phyloP scores from a whole-genome alignment of 1,284 basidiomycete genomes.

The Ustilago esculenta region DNA sequence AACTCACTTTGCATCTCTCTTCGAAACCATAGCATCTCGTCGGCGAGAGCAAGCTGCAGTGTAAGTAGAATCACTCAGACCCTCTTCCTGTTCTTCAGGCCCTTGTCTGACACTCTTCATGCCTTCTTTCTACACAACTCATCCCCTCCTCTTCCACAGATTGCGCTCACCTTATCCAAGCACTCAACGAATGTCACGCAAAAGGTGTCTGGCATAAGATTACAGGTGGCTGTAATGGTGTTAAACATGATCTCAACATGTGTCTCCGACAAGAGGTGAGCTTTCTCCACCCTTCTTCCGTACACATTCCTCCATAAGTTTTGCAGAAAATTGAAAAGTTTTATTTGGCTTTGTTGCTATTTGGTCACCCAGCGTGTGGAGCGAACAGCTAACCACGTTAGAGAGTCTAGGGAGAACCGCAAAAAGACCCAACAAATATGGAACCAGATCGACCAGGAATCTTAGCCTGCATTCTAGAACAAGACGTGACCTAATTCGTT shows the following conservation, averaged over 20 bases:
- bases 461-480: slow-evolving; percentile 1
- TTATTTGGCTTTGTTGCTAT: not conserved
- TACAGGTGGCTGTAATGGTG: slow-evolving; percentile 53
- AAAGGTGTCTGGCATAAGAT: slow-evolving; percentile 44
- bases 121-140: too few relatives aligned
- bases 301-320: not conserved
- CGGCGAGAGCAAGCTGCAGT: slow-evolving; percentile 46
- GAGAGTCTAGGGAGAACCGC: slow-evolving; percentile 30
- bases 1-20: not conserved
- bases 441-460: slow-evolving; percentile 49
- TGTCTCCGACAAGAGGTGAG: slow-evolving; percentile 55
- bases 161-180: slow-evolving; percentile 51
- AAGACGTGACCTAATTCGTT: too few relatives aligned
- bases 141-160: too few relatives aligned
- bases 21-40: slow-evolving; percentile 34
- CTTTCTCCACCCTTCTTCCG: not conserved
- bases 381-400: slow-evolving; percentile 36
- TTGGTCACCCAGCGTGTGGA: slow-evolving; percentile 23
- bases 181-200: slow-evolving; percentile 51
- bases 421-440: slow-evolving; percentile 49
- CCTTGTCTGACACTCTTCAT: not conserved
- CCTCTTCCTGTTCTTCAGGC: not conserved
- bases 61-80: slow-evolving; percentile 11
- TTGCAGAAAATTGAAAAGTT: too few relatives aligned
- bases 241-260: slow-evolving; percentile 56